A percentile compares a stretch with the other conserved stretches of the same genome.
phyloP scores from a whole-genome alignment of 164 flowering plant genomes.

The Vitis rotundifolia region DNA sequence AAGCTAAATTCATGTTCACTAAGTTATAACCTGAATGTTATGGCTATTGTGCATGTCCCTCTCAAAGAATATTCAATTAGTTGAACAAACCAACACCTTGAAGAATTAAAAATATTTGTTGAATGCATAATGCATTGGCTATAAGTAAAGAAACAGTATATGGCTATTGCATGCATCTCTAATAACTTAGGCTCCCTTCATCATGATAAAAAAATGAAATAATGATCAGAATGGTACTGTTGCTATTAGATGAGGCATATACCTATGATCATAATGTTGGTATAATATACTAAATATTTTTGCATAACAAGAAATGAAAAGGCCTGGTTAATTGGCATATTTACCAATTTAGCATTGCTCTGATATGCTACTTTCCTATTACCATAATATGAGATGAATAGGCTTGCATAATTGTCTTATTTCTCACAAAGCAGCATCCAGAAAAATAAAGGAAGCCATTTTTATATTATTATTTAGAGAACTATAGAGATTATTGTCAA shows the following conservation, averaged over 20 bases:
- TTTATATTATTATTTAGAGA: neutral
- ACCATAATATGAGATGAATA: no score
- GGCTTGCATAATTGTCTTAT: no score
- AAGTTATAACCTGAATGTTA: no score
- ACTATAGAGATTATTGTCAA: neutral
- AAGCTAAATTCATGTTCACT: no score
- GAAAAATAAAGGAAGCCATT: neutral
- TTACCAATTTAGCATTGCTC: neutral
- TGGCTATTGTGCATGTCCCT: no score
- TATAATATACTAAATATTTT: neutral
- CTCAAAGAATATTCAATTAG: no score
- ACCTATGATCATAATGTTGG: neutral
- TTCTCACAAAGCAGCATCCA: no score
- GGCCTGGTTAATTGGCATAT: neutral
- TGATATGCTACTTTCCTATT: no score
- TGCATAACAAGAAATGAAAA: neutral
- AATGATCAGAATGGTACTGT: neutral
- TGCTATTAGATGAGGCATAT: neutral
- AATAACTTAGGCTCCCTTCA: slow-evolving; percentile 1
- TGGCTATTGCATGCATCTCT: neutral
- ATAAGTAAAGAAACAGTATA: neutral
- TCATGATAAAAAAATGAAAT: neutral
- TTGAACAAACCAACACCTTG: no score
- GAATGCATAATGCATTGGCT: neutral
- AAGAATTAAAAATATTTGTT: neutral